Percentiles rank a stretch among this genome's conserved stretches.
phyloP scores from a whole-genome alignment of 352 stramenopile genomes.

The Discostella stelligera region DNA sequence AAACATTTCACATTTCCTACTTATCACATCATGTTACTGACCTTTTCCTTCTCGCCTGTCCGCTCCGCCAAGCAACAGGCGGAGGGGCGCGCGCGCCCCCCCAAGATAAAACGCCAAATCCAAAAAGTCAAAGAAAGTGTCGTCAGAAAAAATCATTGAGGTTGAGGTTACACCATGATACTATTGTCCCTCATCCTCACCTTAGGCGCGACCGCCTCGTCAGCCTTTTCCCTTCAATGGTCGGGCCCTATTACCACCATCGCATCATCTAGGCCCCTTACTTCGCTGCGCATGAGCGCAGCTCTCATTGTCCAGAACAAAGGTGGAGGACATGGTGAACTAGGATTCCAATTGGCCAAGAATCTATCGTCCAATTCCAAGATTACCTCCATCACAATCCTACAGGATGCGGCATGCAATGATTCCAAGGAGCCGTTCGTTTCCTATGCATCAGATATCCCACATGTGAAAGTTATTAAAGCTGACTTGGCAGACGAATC shows the following conservation, averaged over 20 bases:
- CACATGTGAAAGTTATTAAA: conserved; percentile 71
- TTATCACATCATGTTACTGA: too few relatives aligned
- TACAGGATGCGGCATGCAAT: conserved; percentile 78
- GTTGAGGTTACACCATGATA: conserved; percentile 31
- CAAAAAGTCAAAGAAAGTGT: too few relatives aligned
- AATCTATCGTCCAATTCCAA: conserved; percentile 60
- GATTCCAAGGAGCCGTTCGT: conserved; percentile 70
- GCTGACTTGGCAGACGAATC: conserved; percentile 66
- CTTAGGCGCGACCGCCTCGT: conserved; percentile 10
- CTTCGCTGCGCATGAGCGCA: conserved; percentile 58
- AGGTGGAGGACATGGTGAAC: conserved; percentile 68
- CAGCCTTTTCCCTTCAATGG: conserved; percentile 21
- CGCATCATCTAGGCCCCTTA: neutral
- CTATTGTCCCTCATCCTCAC: conserved; percentile 25
- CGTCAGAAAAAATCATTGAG: too few relatives aligned
- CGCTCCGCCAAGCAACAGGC: too few relatives aligned
- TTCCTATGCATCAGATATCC: conserved; percentile 70
- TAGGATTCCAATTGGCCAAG: conserved; percentile 75
- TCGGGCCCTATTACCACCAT: neutral
- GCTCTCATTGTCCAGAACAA: conserved; percentile 83
- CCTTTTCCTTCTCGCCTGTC: too few relatives aligned
- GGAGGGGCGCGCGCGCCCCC: too few relatives aligned
- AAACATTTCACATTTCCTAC: too few relatives aligned
- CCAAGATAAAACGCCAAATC: too few relatives aligned
- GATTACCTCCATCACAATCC: conserved; percentile 78